Evolutionary conservation across 768 basidiomycete species (phyloP).

Genomic region (Macrolepiota albuminosa): DNA sequence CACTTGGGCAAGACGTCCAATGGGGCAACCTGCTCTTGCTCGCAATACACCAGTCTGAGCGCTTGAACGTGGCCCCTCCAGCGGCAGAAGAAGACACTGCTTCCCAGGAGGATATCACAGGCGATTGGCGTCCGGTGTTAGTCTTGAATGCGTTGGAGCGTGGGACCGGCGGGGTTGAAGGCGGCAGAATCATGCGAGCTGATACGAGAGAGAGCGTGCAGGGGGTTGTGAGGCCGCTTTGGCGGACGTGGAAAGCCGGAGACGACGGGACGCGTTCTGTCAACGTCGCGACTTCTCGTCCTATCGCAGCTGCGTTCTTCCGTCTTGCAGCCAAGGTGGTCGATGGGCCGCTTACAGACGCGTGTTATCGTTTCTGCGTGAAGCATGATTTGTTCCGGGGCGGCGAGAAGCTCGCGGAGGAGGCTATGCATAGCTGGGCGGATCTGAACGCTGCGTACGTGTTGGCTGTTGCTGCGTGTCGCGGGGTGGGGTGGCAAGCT

Average conservation of each 20-base stretch:
- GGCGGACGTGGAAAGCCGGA: conserved; percentile 34
- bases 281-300: conserved; percentile 25
- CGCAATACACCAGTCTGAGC: conserved; percentile 22
- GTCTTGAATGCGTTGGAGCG: conserved; percentile 35
- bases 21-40: conserved; percentile 41
- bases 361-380: conserved; percentile 29
- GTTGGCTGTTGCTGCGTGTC: conserved; percentile 23
- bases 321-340: conserved; percentile 34
- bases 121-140: conserved; percentile 39
- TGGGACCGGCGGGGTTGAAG: conserved; percentile 5
- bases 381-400: conserved; percentile 23
- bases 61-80: not conserved
- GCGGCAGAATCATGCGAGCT: not conserved
- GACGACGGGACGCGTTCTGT: conserved; percentile 10
- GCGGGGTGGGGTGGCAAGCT: conserved; percentile 21
- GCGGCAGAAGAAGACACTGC: not conserved
- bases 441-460: conserved; percentile 32
- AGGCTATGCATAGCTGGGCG: conserved; percentile 7
- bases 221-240: conserved; percentile 29
- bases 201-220: conserved; percentile 14
- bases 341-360: conserved; percentile 32
- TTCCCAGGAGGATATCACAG: not conserved
- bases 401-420: conserved; percentile 12
- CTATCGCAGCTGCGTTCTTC: conserved; percentile 39
- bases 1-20: conserved; percentile 24